Percentiles rank a stretch among this genome's conserved stretches.
Conservation (phyloP, 371 early-diverging fungal genomes). For the Synchytrium microbalum region DNA sequence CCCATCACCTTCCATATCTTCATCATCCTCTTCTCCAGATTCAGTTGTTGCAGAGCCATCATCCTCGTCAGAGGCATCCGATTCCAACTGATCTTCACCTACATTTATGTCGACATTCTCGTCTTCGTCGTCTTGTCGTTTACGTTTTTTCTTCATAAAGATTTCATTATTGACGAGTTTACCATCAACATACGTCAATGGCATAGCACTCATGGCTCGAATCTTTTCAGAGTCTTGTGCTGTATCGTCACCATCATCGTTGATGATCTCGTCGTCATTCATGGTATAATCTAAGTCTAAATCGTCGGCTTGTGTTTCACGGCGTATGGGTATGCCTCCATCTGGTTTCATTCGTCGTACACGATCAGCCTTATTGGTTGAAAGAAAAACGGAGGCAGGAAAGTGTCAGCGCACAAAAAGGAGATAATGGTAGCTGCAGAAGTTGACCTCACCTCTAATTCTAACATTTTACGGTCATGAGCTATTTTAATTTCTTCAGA, state of each 20-base stretch:
- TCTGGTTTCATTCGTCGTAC: conserved; percentile 70
- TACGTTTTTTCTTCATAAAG: conserved; percentile 20
- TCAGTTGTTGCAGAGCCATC: conserved; percentile 25
- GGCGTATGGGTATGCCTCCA: conserved; percentile 18
- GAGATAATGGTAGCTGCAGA: too few relatives aligned
- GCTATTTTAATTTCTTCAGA: conserved; percentile 87
- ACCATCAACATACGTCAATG: conserved; percentile 38
- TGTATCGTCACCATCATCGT: conserved; percentile 38
- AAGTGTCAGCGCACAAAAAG: conserved; percentile 5
- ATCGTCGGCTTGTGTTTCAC: conserved; percentile 69
- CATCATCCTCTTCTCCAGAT: conserved; percentile 8
- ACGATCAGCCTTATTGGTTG: conserved; percentile 47
- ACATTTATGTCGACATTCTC: conserved; percentile 36
- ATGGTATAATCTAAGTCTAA: conserved; percentile 19
- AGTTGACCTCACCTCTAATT: conserved; percentile 56
- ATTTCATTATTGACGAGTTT: conserved; percentile 30
- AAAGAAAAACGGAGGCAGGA: too few relatives aligned
- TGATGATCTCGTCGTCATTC: conserved; percentile 57
- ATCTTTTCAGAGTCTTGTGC: conserved; percentile 38
- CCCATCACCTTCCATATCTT: conserved; percentile 13
- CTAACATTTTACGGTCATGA: conserved; percentile 72
- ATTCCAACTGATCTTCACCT: conserved; percentile 13
- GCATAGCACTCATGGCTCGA: conserved; percentile 9
- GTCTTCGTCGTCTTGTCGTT: conserved; percentile 21
- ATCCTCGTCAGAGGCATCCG: conserved; percentile 31